Percentiles rank a stretch among this genome's conserved stretches.
phyloP scores from a whole-genome alignment of 768 basidiomycete genomes.

The Psilocybe subaeruginosa region DNA sequence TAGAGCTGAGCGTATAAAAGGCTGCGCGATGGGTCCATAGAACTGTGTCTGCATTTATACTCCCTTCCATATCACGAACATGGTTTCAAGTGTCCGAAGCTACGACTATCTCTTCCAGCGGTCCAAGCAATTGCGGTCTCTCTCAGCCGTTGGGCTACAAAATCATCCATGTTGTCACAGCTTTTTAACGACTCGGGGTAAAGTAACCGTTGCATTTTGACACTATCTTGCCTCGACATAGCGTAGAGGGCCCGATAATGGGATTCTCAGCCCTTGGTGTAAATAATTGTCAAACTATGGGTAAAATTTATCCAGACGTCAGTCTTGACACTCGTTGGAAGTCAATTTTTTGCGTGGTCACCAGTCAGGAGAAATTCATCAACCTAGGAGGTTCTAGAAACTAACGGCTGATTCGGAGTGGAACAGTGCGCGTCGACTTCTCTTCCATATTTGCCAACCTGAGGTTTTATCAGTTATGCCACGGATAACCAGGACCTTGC shows the following conservation, averaged over 20 bases:
- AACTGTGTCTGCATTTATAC: background rate
- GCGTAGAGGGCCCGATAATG: background rate
- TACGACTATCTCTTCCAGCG: background rate
- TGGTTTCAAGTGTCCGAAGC: background rate
- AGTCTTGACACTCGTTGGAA: too few relatives aligned
- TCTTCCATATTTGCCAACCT: too few relatives aligned
- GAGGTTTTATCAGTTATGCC: too few relatives aligned
- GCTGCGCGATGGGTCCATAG: background rate
- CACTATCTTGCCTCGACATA: background rate
- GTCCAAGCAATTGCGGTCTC: background rate
- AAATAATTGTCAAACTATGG: background rate
- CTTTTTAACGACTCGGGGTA: background rate
- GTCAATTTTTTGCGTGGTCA: too few relatives aligned
- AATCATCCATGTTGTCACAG: background rate
- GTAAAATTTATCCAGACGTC: background rate
- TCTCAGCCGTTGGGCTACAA: background rate
- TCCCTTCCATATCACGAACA: background rate
- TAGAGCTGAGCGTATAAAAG: background rate
- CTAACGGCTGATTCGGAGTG: too few relatives aligned
- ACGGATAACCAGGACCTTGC: too few relatives aligned
- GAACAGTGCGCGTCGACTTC: too few relatives aligned
- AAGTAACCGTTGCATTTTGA: background rate
- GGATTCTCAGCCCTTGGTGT: background rate
- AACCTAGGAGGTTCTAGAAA: too few relatives aligned
- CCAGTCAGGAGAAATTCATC: too few relatives aligned